Evolutionary conservation across 1,284 basidiomycete genomes (phyloP), one percentile per base, ranked within the genome.

Genomic region (Boletus putidus): DNA sequence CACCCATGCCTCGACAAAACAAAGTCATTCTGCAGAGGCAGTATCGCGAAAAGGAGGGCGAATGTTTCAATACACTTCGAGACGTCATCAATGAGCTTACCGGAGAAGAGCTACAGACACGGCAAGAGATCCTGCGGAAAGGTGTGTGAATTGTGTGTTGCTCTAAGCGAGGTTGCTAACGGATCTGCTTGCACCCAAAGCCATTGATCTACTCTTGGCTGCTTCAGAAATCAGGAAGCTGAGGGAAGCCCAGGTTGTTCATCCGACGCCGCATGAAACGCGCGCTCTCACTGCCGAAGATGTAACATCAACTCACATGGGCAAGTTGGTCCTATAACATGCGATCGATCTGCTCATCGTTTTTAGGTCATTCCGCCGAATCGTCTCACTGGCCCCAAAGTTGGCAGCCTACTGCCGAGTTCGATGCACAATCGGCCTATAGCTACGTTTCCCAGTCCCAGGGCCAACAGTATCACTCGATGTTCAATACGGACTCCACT

Each of bases 41-140:
- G 29, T 70, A 72, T 39, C 65, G 69, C 35, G 57, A 57, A 39
- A 62, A 61, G 37, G 70, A 70, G 44, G 25, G 45, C 7, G 57
- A 65, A 39, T 49, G 49, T 36, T 68, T 71, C 45, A 54, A 48
- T n/a, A 29, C 35, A 2, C 70, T 70, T 12, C 52, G 57, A 21
- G 39, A 27, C 5, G 45, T 61, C 42, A 64, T 66, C 53, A 49
- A 42, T 3, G 49, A 61, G 6, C 55, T 67, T 16, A 67, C 66
- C 4, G 59, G 61, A 12, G 57, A 63, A 25, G 62, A 57, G 20
- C 52, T 36, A 4, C 60, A 49, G 15, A 73, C 59, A 5, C 64
- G 70, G 4, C 51, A 71, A 6, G 69, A 72, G 21, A 57, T 58
- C 16, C 50, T 72, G 4, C 58, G 20, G 21, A 64, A 58, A 65